Conservation (phyloP, 2,329 filamentous ascomycete genomes). For the Metarhizium anisopliae region DNA sequence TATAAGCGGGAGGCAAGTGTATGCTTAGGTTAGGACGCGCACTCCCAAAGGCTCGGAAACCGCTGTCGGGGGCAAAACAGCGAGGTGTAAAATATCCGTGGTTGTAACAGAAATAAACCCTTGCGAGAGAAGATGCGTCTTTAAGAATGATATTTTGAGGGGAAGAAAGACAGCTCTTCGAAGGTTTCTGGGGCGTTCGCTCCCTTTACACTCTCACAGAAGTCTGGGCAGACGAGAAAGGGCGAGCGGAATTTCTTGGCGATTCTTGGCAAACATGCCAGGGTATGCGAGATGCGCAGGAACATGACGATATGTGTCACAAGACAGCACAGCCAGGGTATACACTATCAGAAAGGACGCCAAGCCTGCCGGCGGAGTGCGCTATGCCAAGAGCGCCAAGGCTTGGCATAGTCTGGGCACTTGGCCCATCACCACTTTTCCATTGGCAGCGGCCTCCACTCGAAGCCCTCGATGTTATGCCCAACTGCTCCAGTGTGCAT, state of each 20-base stretch:
- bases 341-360: conserved; percentile 9
- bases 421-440: conserved; percentile 17
- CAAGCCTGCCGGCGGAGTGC: conserved; percentile 16
- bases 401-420: conserved; percentile 29
- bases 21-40: background rate
- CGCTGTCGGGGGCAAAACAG: background rate
- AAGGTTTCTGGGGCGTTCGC: conserved; percentile 17
- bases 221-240: conserved; percentile 24
- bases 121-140: conserved; percentile 1
- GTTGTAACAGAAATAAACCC: background rate
- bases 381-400: conserved; percentile 28
- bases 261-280: conserved; percentile 17
- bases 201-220: conserved; percentile 27
- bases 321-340: conserved; percentile 3
- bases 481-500: background rate
- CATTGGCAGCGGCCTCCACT: conserved; percentile 17
- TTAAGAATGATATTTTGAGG: conserved; percentile 7
- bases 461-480: background rate
- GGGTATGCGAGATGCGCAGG: conserved; percentile 12
- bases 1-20: background rate
- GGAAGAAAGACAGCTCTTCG: background rate
- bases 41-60: background rate
- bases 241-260: conserved; percentile 31
- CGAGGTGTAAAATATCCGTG: background rate
- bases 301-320: background rate